phyloP scores from a whole-genome alignment of 768 basidiomycete genomes.

The Pleurotus ostreatus region DNA sequence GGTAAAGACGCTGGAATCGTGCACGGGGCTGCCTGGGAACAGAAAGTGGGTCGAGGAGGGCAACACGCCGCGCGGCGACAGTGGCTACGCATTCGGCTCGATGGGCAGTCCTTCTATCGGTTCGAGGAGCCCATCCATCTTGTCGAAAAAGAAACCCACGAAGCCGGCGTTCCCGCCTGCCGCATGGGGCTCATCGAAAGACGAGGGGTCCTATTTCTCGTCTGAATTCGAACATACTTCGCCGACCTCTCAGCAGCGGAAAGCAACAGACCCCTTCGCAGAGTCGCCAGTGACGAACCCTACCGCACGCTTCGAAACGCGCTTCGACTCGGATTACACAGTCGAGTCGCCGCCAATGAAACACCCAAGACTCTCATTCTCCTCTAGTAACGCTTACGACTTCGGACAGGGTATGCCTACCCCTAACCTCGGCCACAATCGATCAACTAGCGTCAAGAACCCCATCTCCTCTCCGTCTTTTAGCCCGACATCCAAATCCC shows the following conservation, averaged over 20 bases:
- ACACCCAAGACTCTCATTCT: constrained; percentile 8
- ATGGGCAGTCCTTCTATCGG: constrained; percentile 36
- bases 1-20: constrained; percentile 68
- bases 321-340: constrained; percentile 41
- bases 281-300: not conserved
- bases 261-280: not conserved
- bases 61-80: constrained; percentile 24
- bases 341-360: constrained; percentile 23
- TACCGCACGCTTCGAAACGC: constrained; percentile 31
- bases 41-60: constrained; percentile 64
- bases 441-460: constrained; percentile 12
- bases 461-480: constrained; percentile 6
- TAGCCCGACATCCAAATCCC: constrained; percentile 1
- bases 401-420: not conserved
- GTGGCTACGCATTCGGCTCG: constrained; percentile 58
- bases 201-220: constrained; percentile 55
- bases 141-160: constrained; percentile 39
- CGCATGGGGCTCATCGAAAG: constrained; percentile 52
- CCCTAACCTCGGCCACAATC: constrained; percentile 3
- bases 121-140: constrained; percentile 29
- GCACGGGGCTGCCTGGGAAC: constrained; percentile 66
- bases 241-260: constrained; percentile 15
- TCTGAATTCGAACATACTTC: not conserved
- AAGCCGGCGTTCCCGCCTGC: constrained; percentile 54
- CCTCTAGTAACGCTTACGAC: not conserved